Evolutionary conservation across 208 protist species (phyloP).

Genomic region (Crithidia expoeki): DNA sequence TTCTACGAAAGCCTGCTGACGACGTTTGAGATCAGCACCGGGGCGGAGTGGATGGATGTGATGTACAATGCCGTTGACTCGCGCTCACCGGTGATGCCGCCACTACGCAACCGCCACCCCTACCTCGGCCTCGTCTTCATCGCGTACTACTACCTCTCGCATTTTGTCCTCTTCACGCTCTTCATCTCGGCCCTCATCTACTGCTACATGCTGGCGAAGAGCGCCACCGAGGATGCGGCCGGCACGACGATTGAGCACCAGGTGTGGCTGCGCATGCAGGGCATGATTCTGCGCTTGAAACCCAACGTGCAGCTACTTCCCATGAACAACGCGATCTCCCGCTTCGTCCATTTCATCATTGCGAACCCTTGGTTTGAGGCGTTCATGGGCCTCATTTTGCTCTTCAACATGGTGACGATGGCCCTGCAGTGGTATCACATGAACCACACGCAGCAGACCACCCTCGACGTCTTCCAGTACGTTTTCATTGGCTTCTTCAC

Average conservation of each 20-base stretch:
- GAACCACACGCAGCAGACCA: constrained; percentile 43
- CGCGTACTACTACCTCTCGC: constrained; percentile 89
- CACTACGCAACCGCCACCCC: constrained; percentile 58
- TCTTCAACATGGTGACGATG: constrained; percentile 89
- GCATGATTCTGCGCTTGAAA: constrained; percentile 65
- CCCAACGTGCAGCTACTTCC: constrained; percentile 67
- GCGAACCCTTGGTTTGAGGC: constrained; percentile 61
- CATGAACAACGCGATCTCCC: constrained; percentile 56
- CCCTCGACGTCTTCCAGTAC: constrained; percentile 76
- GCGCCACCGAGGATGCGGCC: constrained; percentile 55
- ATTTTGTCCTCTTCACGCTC: constrained; percentile 91
- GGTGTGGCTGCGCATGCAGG: constrained; percentile 82
- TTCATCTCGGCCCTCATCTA: constrained; percentile 91
- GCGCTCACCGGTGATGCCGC: constrained; percentile 50
- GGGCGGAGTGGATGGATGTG: constrained; percentile 88
- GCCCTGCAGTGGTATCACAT: constrained; percentile 85
- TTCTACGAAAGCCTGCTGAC: constrained; percentile 88
- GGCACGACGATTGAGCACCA: constrained; percentile 79
- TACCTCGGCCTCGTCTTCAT: constrained; percentile 89
- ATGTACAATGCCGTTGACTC: constrained; percentile 87
- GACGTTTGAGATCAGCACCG: constrained; percentile 90
- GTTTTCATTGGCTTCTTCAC: constrained; percentile 90
- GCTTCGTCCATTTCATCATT: constrained; percentile 64
- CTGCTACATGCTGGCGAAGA: constrained; percentile 83
- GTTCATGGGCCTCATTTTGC: constrained; percentile 69